Percentiles rank a stretch among this genome's conserved stretches.
phyloP scores from a whole-genome alignment of 805 yeast genomes.

The Candida endomychidarum region DNA sequence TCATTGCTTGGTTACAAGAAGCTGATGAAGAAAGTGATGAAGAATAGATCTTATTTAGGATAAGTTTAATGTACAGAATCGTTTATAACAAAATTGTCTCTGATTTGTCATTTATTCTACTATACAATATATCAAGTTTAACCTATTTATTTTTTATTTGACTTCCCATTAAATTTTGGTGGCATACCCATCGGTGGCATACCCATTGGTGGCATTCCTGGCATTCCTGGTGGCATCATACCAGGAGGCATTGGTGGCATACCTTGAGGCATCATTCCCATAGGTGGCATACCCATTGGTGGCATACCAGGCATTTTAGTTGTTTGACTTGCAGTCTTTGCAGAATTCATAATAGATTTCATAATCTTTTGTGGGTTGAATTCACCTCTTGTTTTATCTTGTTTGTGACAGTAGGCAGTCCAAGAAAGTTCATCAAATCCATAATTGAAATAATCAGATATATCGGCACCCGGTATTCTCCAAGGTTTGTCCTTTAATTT shows the following conservation, averaged over 20 bases:
- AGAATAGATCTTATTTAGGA: constrained; percentile 37
- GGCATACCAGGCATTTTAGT: constrained; percentile 18
- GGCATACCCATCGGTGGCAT: constrained; percentile 18
- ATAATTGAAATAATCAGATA: constrained; percentile 91
- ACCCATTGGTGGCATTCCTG: constrained; percentile 16
- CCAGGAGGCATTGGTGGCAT: constrained; percentile 12
- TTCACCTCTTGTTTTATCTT: constrained; percentile 75
- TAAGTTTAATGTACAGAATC: not conserved
- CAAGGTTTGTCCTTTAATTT: constrained; percentile 93
- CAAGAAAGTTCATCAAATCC: constrained; percentile 97
- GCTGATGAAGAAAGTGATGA: constrained; percentile 83
- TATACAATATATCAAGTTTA: too few species aligned
- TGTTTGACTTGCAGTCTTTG: constrained; percentile 15
- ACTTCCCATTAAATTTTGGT: constrained; percentile 7
- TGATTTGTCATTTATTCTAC: not conserved
- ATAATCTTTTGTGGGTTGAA: constrained; percentile 80
- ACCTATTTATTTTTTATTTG: constrained; percentile 2
- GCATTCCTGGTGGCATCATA: constrained; percentile 24
- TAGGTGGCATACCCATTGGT: constrained; percentile 18
- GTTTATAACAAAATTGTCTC: not conserved
- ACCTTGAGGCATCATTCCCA: constrained; percentile 16
- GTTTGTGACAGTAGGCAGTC: constrained; percentile 88
- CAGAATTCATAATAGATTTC: constrained; percentile 53
- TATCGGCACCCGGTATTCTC: constrained; percentile 96
- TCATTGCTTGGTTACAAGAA: constrained; percentile 89